Evolutionary conservation across 73 alveolate genomes (phyloP), one percentile per base, ranked within the genome.

Genomic region (Paramecium octaurelia): DNA sequence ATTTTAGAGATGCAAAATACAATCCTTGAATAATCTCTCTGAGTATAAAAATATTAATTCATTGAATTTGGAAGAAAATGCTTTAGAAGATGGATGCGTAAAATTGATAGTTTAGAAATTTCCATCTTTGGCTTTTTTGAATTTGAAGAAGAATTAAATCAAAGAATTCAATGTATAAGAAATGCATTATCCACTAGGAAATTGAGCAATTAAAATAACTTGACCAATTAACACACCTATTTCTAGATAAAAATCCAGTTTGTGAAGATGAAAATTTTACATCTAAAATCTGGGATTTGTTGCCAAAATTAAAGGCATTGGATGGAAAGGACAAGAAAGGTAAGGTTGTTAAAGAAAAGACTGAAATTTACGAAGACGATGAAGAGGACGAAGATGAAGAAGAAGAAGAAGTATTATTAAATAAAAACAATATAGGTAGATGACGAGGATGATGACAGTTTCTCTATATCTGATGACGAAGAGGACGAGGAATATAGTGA

Each of bases 391-490:
- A 64, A 27, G 84, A 64, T 7, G 84, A 64, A 31, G 84, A 64
- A 8, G 84, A 64, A 1, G 84, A 64, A 27, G 84, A 64, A 27
- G 84, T 12, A 64, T 10, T 8, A 64, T 27, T 23, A 27, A 27
- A 12, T 31, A 34, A 64, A 64, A 27, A 3, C 11, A 21, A 11
- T 64, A 9, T 31, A 64, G 84, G 12, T 27, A 54, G 69, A 54
- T 64, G 84, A 64, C 27, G 84, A 64, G 6, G 84, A 64, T 34
- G 84, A 64, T 24, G 84, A 64, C 42, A 64, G 84, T 64, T 64
- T 64, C 29, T 64, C 84, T 1, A 64, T 64, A 34, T 27, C 50
- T 11, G 84, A 64, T 10, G 84, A 64, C 8, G 84, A 64, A 31
- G 84, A 64, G 4, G 84, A 64, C 27, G 84, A 64, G 16, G 84